These are phyloP conservation scores for Microdochium trichocladiopsis DNA, from an alignment of 2,329 filamentous ascomycete genomes.

Conservation along the genomic window DNA sequence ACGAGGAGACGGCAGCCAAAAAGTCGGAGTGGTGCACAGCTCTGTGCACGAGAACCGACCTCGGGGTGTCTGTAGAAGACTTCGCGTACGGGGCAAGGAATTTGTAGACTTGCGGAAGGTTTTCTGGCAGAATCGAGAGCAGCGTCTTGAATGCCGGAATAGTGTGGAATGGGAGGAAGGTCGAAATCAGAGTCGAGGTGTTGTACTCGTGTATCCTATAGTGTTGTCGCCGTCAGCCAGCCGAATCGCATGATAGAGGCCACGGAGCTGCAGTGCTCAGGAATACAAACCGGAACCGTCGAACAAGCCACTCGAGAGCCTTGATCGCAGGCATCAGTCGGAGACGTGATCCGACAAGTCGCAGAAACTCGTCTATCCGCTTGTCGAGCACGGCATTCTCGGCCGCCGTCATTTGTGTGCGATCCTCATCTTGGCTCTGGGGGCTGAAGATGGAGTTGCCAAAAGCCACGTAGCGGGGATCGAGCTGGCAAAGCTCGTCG, in stretches of 20 bases:
- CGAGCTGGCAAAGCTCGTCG: constrained; percentile 82
- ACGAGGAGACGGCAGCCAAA: constrained; percentile 68
- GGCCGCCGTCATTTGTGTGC: constrained; percentile 70
- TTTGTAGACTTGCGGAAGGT: constrained; percentile 67
- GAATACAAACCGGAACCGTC: constrained; percentile 71
- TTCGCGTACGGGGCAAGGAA: constrained; percentile 84
- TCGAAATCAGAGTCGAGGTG: constrained; percentile 67
- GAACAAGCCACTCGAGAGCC: constrained; percentile 88
- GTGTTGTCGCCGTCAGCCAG: constrained; percentile 5
- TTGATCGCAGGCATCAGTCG: constrained; percentile 84
- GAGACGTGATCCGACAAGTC: constrained; percentile 67
- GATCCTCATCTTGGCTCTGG: constrained; percentile 84
- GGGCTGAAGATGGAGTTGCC: constrained; percentile 80
- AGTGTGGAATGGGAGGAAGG: constrained; percentile 89
- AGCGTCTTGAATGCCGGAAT: constrained; percentile 79
- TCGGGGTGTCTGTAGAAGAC: constrained; percentile 67
- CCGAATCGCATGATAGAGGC: neutral
- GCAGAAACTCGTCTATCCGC: constrained; percentile 75
- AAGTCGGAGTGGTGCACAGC: constrained; percentile 73
- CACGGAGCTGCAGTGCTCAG: neutral
- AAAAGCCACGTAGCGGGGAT: constrained; percentile 70
- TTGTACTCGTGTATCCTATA: constrained; percentile 85
- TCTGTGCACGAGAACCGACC: constrained; percentile 76
- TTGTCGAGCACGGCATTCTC: constrained; percentile 79
- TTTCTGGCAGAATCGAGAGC: constrained; percentile 76